Conservation (phyloP, 371 early-diverging fungal genomes). For the Mortierella sp. region DNA sequence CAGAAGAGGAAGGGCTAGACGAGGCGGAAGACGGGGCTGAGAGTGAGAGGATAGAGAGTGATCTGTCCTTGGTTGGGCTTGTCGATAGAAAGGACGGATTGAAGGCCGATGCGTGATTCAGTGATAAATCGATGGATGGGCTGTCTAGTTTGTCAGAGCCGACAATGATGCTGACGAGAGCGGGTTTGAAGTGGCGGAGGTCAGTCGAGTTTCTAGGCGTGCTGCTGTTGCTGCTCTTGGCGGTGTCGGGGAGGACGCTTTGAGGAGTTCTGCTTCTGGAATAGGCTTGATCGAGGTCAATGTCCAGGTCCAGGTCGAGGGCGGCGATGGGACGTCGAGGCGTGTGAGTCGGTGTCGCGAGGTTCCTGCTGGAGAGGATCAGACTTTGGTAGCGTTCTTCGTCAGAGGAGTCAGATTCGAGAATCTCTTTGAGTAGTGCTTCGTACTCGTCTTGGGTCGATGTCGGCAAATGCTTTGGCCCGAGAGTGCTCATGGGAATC, state of each 20-base stretch:
- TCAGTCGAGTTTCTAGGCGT: constrained; percentile 36
- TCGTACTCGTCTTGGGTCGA: constrained; percentile 67
- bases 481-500: constrained; percentile 53
- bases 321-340: constrained; percentile 15
- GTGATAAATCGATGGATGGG: neutral
- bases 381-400: constrained; percentile 40
- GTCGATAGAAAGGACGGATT: constrained; percentile 29
- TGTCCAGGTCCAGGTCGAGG: constrained; percentile 43
- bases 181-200: neutral
- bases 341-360: constrained; percentile 10
- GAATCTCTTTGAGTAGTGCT: constrained; percentile 69
- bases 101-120: constrained; percentile 6
- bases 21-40: constrained; percentile 36
- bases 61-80: constrained; percentile 24
- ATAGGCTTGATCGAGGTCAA: constrained; percentile 24
- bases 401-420: constrained; percentile 64
- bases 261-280: constrained; percentile 7
- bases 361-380: constrained; percentile 40
- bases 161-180: constrained; percentile 37
- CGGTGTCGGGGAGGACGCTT: constrained; percentile 6
- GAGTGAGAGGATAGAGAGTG: constrained; percentile 30
- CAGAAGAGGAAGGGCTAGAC: constrained; percentile 49
- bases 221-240: constrained; percentile 23
- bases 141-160: constrained; percentile 21
- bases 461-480: constrained; percentile 34